Base-by-base conservation (phyloP, 257 asterid species). In the Linaria vulgaris region DNA sequence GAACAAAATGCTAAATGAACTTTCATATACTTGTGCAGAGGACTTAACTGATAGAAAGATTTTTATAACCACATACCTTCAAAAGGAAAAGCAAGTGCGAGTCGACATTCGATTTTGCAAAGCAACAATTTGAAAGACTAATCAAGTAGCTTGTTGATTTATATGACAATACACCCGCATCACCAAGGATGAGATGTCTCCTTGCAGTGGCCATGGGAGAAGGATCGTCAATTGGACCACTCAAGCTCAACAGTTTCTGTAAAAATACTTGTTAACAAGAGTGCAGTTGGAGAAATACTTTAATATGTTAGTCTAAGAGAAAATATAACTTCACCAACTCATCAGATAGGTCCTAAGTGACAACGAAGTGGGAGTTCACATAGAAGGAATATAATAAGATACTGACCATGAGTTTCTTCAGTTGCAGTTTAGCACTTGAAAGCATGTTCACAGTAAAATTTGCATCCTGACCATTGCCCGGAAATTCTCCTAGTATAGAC, bases 161-260 rank as follows among this genome's bases (percentile, higher is more conserved):
- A 73, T 79, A 90, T 48, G 90, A 64, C 78, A 88, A 80, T 9
- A 44, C 71, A 44, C 94, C 96, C 71, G 78, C 59, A 69, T 87
- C 97, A 63, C 81, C 83, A 59, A 80, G 88, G 67, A 82, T 71
- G 78, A 79, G 71, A 68, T 76, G 74, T 66, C 76, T 84, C 79
- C 79, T 83, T 16, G 91, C 89, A 64, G 76, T 69, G 75, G 88
- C 88, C 69, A 76, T 59, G 5, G 84, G 94, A 68, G 99, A 80
- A 76, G 97, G 97, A 78, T 94, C 97, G 59, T 94, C 95, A 74
- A 82, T 76, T 70, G 87, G 92, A 71, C 92, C 80, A 78, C 76
- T 55, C 65, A 76, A 69, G 71, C 63, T 74, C 72, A 85, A 60
- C 62, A 82, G 65, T 76, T 80, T 82, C 92, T 85, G 92, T 81